Conservation (phyloP, 805 yeast genomes). For the Phaffomyces antillensis region DNA sequence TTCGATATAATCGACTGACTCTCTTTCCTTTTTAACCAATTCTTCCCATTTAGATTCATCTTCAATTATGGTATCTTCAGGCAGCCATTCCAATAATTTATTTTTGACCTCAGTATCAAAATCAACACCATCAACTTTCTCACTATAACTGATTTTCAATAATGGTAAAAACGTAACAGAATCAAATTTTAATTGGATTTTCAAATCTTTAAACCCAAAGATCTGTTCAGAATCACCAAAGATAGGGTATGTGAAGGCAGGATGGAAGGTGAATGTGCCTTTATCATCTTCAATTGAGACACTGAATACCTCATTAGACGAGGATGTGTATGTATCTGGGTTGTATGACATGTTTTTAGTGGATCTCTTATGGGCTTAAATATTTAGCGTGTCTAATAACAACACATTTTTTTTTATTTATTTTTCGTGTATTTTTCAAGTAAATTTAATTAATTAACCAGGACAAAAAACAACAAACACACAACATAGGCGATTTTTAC, state of each 20-base stretch:
- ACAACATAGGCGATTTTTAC: too few species aligned
- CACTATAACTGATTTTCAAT: conserved; percentile 49
- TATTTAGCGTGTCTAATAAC: neutral
- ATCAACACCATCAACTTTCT: conserved; percentile 49
- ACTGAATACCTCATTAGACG: conserved; percentile 62
- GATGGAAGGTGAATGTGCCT: conserved; percentile 60
- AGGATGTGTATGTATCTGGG: conserved; percentile 70
- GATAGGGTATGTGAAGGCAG: conserved; percentile 84
- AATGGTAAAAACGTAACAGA: conserved; percentile 68
- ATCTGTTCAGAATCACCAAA: conserved; percentile 88
- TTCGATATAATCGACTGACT: conserved; percentile 1
- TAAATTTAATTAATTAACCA: too few species aligned
- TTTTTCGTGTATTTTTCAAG: too few species aligned
- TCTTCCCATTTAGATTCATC: conserved; percentile 68
- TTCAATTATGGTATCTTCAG: conserved; percentile 50
- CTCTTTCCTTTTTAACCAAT: conserved; percentile 40
- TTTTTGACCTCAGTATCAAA: conserved; percentile 40
- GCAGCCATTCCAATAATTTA: conserved; percentile 51
- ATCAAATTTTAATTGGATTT: conserved; percentile 66
- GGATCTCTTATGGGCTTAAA: neutral
- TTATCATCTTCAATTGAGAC: conserved; percentile 52
- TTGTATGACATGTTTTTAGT: conserved; percentile 28
- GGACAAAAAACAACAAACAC: too few species aligned
- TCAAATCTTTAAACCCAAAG: conserved; percentile 71
- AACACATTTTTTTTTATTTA: too few species aligned